These are phyloP conservation scores for Phytopythium boreale DNA, from an alignment of 352 stramenopile genomes.

Conservation along the genomic window DNA sequence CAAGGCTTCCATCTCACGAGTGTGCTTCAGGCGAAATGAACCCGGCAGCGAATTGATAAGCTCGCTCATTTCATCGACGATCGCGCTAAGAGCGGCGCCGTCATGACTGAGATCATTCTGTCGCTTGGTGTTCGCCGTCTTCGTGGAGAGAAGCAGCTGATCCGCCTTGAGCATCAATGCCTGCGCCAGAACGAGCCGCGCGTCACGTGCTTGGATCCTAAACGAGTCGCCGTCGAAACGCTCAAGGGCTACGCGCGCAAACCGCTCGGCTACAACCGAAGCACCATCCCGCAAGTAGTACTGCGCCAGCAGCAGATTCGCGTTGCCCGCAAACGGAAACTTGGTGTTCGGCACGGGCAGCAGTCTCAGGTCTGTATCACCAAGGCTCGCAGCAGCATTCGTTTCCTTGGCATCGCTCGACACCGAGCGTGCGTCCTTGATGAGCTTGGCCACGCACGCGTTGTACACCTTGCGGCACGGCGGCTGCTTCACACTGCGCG, in stretches of 20 bases:
- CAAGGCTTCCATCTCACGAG: neutral
- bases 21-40: neutral
- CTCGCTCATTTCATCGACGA: neutral
- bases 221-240: constrained; percentile 16
- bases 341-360: constrained; percentile 29
- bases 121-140: no score
- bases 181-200: constrained; percentile 24
- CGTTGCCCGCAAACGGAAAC: constrained; percentile 30
- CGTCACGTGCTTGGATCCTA: constrained; percentile 13
- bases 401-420: constrained; percentile 12
- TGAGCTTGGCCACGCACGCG: constrained; percentile 28
- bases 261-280: constrained; percentile 7
- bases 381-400: neutral
- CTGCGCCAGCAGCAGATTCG: constrained; percentile 24
- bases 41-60: neutral
- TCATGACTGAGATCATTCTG: no score
- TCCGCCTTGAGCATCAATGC: constrained; percentile 18
- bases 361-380: neutral
- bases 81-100: no score
- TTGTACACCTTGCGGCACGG: constrained; percentile 33
- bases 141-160: constrained; percentile 11
- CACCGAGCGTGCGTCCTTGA: constrained; percentile 20
- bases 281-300: neutral
- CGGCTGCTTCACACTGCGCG: constrained; percentile 14
- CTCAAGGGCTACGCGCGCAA: constrained; percentile 12